Conservation (phyloP, 2,329 filamentous ascomycete genomes). For the Capronia americana region DNA sequence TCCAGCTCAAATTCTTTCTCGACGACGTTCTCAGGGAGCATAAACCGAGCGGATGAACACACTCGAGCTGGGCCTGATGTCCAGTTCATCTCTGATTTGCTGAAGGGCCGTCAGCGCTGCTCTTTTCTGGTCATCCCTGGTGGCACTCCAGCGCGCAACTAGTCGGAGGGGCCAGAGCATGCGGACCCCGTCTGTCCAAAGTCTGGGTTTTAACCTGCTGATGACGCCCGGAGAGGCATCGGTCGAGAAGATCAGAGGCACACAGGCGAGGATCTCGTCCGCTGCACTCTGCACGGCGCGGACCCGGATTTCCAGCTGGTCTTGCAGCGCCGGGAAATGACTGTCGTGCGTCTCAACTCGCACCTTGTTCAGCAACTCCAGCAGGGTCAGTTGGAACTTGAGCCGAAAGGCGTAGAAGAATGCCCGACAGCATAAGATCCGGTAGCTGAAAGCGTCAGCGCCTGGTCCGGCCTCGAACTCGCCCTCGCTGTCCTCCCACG, state of each 20-base stretch:
- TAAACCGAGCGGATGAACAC: neutral
- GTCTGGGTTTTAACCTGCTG: constrained; percentile 2
- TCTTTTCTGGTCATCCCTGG: constrained; percentile 24
- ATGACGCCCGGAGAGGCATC: neutral
- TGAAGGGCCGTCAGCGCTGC: constrained; percentile 8
- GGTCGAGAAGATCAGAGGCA: constrained; percentile 9
- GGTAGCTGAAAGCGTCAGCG: constrained; percentile 16
- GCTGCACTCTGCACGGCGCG: constrained; percentile 15
- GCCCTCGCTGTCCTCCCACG: neutral
- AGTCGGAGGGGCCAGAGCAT: constrained; percentile 34
- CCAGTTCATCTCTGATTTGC: constrained; percentile 20
- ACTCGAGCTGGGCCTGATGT: constrained; percentile 6
- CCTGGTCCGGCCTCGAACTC: neutral
- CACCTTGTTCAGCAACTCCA: constrained; percentile 20
- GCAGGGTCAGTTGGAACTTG: constrained; percentile 29
- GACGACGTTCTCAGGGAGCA: neutral
- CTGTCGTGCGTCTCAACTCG: neutral
- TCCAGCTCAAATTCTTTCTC: neutral
- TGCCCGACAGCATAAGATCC: constrained; percentile 21
- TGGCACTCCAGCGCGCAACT: constrained; percentile 15
- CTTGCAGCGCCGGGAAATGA: neutral
- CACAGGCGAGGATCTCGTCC: constrained; percentile 25
- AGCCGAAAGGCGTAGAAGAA: constrained; percentile 30
- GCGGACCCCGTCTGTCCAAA: constrained; percentile 34
- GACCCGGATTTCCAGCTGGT: constrained; percentile 13